Evolutionary conservation across 169 alveolate genomes (phyloP).

Genomic region (Plasmodium vivax): DNA sequence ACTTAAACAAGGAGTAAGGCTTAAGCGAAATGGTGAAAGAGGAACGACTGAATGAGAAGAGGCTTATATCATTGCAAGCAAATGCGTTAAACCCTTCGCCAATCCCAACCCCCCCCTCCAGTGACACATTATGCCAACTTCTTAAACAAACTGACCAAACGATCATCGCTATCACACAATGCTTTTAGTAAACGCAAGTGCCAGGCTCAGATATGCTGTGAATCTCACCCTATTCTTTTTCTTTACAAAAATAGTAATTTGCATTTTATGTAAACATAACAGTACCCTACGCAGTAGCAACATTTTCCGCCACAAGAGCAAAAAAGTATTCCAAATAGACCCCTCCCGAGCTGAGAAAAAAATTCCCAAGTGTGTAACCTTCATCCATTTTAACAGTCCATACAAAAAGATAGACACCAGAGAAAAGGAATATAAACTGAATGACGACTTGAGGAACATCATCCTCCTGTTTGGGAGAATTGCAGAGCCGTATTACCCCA

Average conservation of each 20-base stretch:
- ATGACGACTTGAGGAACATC: slow-evolving; percentile 56
- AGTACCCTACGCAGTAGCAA: background rate
- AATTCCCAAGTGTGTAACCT: background rate
- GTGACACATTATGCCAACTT: background rate
- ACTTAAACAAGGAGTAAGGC: background rate
- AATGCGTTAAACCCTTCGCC: background rate
- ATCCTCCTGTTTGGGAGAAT: slow-evolving; percentile 62
- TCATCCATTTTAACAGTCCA: slow-evolving; percentile 24
- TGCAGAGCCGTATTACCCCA: slow-evolving; percentile 63
- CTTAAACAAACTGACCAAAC: background rate
- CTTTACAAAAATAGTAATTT: slow-evolving; percentile 11
- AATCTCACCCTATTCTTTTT: slow-evolving; percentile 35
- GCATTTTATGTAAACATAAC: slow-evolving; percentile 31
- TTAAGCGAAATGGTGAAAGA: background rate
- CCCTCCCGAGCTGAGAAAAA: background rate
- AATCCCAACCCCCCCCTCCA: background rate
- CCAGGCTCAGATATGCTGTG: slow-evolving; percentile 1
- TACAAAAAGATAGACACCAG: slow-evolving; percentile 27
- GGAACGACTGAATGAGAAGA: background rate
- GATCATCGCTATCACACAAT: slow-evolving; percentile 5
- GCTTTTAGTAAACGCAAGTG: slow-evolving; percentile 21
- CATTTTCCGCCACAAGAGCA: background rate
- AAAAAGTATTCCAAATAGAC: background rate
- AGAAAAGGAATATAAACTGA: slow-evolving; percentile 29
- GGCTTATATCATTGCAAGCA: background rate